These are phyloP conservation scores for Candida nemodendra DNA, from an alignment of 805 yeast species.

Conservation along the genomic window DNA sequence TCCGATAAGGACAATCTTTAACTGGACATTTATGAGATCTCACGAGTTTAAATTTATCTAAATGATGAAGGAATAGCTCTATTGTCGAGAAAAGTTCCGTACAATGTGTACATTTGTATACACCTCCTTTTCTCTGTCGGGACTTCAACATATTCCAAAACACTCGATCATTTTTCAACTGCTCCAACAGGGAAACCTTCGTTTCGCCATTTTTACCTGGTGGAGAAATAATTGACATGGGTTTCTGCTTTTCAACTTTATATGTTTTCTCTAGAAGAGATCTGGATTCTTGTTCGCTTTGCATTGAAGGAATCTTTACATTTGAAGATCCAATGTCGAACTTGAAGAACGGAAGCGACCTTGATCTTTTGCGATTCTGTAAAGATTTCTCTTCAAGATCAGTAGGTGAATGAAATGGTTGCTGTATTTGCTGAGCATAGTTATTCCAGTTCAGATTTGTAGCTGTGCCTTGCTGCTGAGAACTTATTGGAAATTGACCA, in stretches of 20 bases:
- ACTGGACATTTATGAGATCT: slow-evolving; percentile 47
- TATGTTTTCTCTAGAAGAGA: neutral
- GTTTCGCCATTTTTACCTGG: slow-evolving; percentile 3
- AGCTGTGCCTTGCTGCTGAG: slow-evolving; percentile 1
- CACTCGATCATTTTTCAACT: slow-evolving; percentile 28
- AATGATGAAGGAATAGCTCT: slow-evolving; percentile 32
- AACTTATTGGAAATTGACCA: slow-evolving; percentile 1
- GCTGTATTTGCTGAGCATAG: slow-evolving; percentile 1
- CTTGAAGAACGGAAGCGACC: slow-evolving; percentile 10
- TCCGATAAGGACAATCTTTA: slow-evolving; percentile 46
- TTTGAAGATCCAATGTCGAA: slow-evolving; percentile 1
- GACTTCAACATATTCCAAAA: slow-evolving; percentile 17
- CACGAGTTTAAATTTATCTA: slow-evolving; percentile 39
- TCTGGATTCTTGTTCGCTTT: slow-evolving; percentile 1
- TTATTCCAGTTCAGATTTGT: slow-evolving; percentile 3
- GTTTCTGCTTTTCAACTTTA: slow-evolving; percentile 5
- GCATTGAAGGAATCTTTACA: slow-evolving; percentile 5
- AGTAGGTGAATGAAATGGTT: neutral
- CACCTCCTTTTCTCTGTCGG: slow-evolving; percentile 36
- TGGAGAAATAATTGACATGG: slow-evolving; percentile 3
- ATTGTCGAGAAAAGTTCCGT: slow-evolving; percentile 38
- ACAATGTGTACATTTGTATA: slow-evolving; percentile 49
- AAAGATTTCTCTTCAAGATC: neutral
- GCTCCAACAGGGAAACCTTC: slow-evolving; percentile 26
- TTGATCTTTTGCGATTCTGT: slow-evolving; percentile 8